A percentile compares a stretch with the other conserved stretches of the same genome.
Evolutionary conservation across 306 rosid genomes (phyloP).

Genomic region (Citrullus mucosospermus): DNA sequence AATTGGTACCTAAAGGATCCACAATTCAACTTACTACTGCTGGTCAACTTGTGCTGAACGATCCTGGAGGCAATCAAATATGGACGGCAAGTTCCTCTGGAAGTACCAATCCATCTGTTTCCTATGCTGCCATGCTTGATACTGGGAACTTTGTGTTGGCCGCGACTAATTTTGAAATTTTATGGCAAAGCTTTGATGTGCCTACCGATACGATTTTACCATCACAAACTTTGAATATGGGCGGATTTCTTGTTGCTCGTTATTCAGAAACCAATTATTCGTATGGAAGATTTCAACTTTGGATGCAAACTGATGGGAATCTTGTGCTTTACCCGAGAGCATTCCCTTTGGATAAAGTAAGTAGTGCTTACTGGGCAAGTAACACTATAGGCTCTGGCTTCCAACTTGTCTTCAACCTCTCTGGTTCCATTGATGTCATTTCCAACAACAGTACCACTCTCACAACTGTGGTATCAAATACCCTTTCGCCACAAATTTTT

Average conservation of each 20-base stretch:
- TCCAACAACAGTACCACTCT: slow-evolving; percentile 10
- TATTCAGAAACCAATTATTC: slow-evolving; percentile 27
- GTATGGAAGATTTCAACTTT: slow-evolving; percentile 36
- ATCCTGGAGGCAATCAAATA: slow-evolving; percentile 10
- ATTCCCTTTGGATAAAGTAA: slow-evolving; percentile 15
- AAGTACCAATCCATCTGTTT: neutral
- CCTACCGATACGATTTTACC: slow-evolving; percentile 62
- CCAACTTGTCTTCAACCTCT: slow-evolving; percentile 17
- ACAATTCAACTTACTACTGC: slow-evolving; percentile 13
- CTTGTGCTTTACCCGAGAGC: slow-evolving; percentile 16
- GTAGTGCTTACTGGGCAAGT: neutral
- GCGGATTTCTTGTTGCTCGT: slow-evolving; percentile 6
- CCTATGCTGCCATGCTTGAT: slow-evolving; percentile 33
- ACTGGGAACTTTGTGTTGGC: slow-evolving; percentile 39
- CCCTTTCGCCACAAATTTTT: neutral
- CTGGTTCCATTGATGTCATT: slow-evolving; percentile 20
- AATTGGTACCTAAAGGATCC: slow-evolving; percentile 17
- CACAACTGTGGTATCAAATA: neutral
- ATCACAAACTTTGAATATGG: slow-evolving; percentile 11
- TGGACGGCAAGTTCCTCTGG: neutral
- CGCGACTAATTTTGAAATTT: neutral
- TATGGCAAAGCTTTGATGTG: slow-evolving; percentile 43
- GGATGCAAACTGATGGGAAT: slow-evolving; percentile 2
- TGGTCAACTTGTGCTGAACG: slow-evolving; percentile 14
- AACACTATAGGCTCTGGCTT: neutral